These are phyloP conservation scores for Ailanthus altissimus DNA, from an alignment of 345 rosid genomes.

Conservation along the genomic window DNA sequence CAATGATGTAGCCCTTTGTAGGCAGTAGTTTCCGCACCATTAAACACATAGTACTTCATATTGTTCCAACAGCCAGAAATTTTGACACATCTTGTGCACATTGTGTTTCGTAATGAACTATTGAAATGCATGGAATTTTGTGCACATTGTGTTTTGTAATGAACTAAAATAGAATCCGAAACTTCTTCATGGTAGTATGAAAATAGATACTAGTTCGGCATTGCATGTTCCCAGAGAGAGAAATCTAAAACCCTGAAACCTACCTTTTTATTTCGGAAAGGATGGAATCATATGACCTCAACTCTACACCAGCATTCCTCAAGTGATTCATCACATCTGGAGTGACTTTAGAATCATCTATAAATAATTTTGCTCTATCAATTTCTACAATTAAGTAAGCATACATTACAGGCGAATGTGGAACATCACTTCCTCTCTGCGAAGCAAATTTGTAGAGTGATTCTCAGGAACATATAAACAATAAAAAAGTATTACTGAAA, in stretches of 20 bases:
- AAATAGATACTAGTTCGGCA: no score
- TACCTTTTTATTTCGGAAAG: slow-evolving; percentile 81
- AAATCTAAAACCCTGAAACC: slow-evolving; percentile 12
- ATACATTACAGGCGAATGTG: slow-evolving; percentile 96
- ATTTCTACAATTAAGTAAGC: slow-evolving; percentile 79
- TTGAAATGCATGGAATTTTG: no score
- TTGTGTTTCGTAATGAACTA: no score
- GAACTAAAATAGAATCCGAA: no score
- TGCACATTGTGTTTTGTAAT: no score
- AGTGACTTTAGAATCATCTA: slow-evolving; percentile 70
- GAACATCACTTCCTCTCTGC: slow-evolving; percentile 96
- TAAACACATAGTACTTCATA: no score
- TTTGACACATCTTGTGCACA: no score
- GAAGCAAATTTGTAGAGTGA: slow-evolving; percentile 23
- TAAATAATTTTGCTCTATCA: slow-evolving; percentile 64
- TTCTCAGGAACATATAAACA: slow-evolving; percentile 3
- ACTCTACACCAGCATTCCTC: slow-evolving; percentile 62
- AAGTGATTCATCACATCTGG: slow-evolving; percentile 73
- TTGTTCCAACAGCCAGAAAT: no score
- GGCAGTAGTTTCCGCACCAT: background rate
- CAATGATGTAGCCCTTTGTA: background rate
- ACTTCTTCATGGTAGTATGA: no score
- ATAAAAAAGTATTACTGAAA: slow-evolving; percentile 9
- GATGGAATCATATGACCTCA: slow-evolving; percentile 71
- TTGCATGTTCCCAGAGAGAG: background rate